Evolutionary conservation across 495 filamentous ascomycete genomes (phyloP).

Genomic region (Parachaetomium inaequale): DNA sequence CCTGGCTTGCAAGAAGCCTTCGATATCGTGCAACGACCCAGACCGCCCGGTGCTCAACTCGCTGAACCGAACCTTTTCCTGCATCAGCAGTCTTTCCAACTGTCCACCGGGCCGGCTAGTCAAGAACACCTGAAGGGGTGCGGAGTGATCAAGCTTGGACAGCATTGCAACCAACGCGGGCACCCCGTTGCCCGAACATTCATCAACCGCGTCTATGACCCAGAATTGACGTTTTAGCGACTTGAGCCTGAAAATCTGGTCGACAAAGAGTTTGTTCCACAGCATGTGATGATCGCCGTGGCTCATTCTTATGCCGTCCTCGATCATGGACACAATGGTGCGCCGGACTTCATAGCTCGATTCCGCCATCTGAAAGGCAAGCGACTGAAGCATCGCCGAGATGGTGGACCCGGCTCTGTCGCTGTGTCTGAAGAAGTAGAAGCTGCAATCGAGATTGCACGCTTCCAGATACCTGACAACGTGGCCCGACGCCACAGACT

Average conservation of each 20-base stretch:
- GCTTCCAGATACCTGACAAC: conserved; percentile 20
- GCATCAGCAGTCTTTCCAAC: no score
- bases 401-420: conserved; percentile 13
- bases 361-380: conserved; percentile 30
- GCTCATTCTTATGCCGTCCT: conserved; percentile 14
- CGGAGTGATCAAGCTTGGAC: conserved; percentile 17
- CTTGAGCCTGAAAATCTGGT: conserved; percentile 20
- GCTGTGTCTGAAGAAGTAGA: conserved; percentile 23
- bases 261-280: conserved; percentile 25
- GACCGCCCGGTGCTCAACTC: background rate
- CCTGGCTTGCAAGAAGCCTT: conserved; percentile 2
- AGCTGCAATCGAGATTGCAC: conserved; percentile 22
- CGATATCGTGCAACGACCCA: conserved; percentile 12
- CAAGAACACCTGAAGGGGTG: conserved; percentile 32
- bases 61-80: conserved; percentile 1
- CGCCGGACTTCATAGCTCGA: conserved; percentile 21
- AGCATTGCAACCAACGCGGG: conserved; percentile 28
- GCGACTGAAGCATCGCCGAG: conserved; percentile 12
- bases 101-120: conserved; percentile 26
- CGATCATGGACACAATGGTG: conserved; percentile 18
- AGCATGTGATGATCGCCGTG: conserved; percentile 22
- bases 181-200: conserved; percentile 12
- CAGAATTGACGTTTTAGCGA: conserved; percentile 21
- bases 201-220: conserved; percentile 28
- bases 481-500: conserved; percentile 22